Conservation (phyloP, 139 green algal species). For the Eudorina sp. region DNA sequence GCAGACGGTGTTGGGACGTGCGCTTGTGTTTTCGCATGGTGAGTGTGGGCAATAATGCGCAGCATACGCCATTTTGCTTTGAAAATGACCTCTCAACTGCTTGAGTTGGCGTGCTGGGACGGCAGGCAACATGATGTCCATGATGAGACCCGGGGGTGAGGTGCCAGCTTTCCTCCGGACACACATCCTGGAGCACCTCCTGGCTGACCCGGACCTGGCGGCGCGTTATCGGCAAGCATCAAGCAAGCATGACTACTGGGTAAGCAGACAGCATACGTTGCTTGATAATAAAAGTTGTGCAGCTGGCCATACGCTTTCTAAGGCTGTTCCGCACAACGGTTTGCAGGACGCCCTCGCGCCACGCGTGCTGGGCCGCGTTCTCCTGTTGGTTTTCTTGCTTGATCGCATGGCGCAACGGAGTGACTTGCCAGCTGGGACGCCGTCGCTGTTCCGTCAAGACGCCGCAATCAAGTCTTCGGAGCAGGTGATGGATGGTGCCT, state of each 20-base stretch:
- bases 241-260: constrained; percentile 69
- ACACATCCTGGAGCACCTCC: constrained; percentile 65
- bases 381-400: constrained; percentile 87
- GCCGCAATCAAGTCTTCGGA: constrained; percentile 72
- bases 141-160: neutral
- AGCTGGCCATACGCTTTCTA: neutral
- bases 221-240: constrained; percentile 47
- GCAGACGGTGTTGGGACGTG: constrained; percentile 58
- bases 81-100: too few species aligned
- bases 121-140: constrained; percentile 10
- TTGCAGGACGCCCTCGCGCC: constrained; percentile 68
- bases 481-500: constrained; percentile 67
- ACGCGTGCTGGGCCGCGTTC: constrained; percentile 81
- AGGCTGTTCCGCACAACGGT: neutral
- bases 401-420: constrained; percentile 59
- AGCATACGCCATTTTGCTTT: too few species aligned
- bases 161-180: constrained; percentile 58
- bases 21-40: constrained; percentile 19
- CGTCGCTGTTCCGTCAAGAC: constrained; percentile 72
- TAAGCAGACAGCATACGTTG: constrained; percentile 42
- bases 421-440: constrained; percentile 51
- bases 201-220: constrained; percentile 71
- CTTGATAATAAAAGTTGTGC: neutral
- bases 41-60: too few species aligned
- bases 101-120: too few species aligned